Conservation (phyloP, 768 basidiomycete genomes). For the Albatrellus ellisii region DNA sequence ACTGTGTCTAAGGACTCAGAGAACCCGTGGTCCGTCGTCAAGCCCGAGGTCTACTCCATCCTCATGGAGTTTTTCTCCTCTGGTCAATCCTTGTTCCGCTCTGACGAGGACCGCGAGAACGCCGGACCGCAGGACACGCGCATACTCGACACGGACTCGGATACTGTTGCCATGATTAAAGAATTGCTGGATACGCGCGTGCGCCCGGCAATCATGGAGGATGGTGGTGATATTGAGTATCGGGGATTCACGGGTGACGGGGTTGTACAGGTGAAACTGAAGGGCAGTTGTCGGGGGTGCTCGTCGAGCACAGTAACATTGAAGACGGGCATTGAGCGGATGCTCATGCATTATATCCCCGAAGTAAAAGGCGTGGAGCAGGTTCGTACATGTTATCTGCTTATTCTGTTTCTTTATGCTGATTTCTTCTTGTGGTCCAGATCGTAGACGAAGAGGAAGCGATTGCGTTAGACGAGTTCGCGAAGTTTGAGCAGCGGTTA, state of each 20-base stretch:
- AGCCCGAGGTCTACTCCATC: constrained; percentile 92
- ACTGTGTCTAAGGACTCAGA: constrained; percentile 88
- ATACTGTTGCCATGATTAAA: constrained; percentile 98
- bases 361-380: constrained; percentile 89
- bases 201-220: constrained; percentile 95
- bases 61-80: constrained; percentile 98
- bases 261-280: constrained; percentile 78
- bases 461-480: constrained; percentile 79
- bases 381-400: constrained; percentile 27
- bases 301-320: constrained; percentile 88
- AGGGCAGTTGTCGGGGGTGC: constrained; percentile 96
- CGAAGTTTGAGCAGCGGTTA: constrained; percentile 70
- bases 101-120: constrained; percentile 62
- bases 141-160: constrained; percentile 89
- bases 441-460: constrained; percentile 83
- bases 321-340: constrained; percentile 94
- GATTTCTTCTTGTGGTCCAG: constrained; percentile 30
- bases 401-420: neutral
- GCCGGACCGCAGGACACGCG: constrained; percentile 89
- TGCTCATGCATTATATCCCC: constrained; percentile 99
- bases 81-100: constrained; percentile 76
- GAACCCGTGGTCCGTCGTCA: constrained; percentile 78
- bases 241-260: constrained; percentile 80
- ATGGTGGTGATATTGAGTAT: constrained; percentile 97
- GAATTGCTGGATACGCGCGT: constrained; percentile 92